These are phyloP conservation scores for Leavenworthia alabamica DNA, from an alignment of 345 rosid species.

Conservation along the genomic window DNA sequence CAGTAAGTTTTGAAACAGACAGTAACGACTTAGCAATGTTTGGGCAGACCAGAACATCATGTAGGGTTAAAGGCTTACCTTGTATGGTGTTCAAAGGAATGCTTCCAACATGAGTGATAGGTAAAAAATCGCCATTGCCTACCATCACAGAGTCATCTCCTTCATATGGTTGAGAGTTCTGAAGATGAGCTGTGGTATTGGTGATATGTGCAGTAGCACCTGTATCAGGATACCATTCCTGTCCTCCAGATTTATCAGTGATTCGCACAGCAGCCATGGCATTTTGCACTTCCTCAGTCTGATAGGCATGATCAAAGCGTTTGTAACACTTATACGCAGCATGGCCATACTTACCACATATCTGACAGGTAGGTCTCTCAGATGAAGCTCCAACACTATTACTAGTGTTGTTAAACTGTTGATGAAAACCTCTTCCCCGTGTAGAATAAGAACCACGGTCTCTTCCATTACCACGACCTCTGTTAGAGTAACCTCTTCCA, in stretches of 20 bases:
- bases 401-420: too few species aligned
- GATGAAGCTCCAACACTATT: too few species aligned
- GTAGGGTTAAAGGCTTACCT: background rate
- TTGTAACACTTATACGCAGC: too few species aligned
- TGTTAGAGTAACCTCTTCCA: too few species aligned
- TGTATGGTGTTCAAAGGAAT: background rate
- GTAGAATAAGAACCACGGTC: too few species aligned
- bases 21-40: background rate
- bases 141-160: background rate
- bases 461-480: too few species aligned
- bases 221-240: background rate
- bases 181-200: background rate
- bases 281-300: background rate
- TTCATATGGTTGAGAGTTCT: background rate
- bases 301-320: background rate
- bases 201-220: background rate
- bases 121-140: background rate
- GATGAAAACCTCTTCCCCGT: too few species aligned
- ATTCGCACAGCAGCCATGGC: background rate
- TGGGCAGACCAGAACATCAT: background rate
- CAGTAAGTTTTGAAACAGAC: background rate
- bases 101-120: background rate
- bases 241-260: background rate
- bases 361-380: too few species aligned
- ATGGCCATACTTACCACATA: too few species aligned